Conservation (phyloP, 2,329 filamentous ascomycete species). For the Aureobasidium lini region DNA sequence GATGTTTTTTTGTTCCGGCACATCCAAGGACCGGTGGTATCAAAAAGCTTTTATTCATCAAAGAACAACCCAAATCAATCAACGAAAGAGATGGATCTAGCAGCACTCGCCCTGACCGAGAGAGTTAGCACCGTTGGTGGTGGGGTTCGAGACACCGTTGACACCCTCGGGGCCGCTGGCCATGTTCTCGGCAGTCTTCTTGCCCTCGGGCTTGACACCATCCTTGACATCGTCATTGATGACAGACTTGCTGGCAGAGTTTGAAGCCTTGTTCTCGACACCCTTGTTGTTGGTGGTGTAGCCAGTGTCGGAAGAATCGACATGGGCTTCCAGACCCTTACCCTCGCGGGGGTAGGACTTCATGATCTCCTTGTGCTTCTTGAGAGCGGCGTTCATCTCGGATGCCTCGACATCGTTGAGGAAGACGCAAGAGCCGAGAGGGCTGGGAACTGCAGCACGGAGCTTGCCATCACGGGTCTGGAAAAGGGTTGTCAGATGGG, state of each 20-base stretch:
- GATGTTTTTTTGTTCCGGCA: constrained; percentile 2
- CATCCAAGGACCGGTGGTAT: constrained; percentile 3
- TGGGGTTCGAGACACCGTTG: constrained; percentile 16
- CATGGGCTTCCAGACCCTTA: constrained; percentile 60
- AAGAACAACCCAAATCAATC: background rate
- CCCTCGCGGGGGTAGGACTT: constrained; percentile 56
- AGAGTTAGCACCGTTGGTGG: constrained; percentile 13
- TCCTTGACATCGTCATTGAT: constrained; percentile 29
- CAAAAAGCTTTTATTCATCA: background rate
- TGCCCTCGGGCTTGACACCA: constrained; percentile 19
- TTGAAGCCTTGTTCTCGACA: constrained; percentile 25
- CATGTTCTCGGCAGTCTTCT: constrained; percentile 21
- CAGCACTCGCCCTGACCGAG: background rate
- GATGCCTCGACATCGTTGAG: constrained; percentile 57
- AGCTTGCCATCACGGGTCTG: constrained; percentile 59
- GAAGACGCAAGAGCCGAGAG: constrained; percentile 60
- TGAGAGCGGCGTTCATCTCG: constrained; percentile 55
- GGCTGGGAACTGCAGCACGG: constrained; percentile 60
- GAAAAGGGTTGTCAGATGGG: background rate
- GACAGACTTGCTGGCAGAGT: constrained; percentile 25
- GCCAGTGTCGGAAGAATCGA: constrained; percentile 62
- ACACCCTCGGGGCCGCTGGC: constrained; percentile 27
- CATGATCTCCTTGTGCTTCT: constrained; percentile 57
- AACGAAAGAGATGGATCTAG: constrained; percentile 1
- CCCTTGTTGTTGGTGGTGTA: constrained; percentile 42